Evolutionary conservation across 1,139 yeast species (phyloP), one percentile per base, ranked within the genome.

Genomic region (Suhomyces chickasaworum): DNA sequence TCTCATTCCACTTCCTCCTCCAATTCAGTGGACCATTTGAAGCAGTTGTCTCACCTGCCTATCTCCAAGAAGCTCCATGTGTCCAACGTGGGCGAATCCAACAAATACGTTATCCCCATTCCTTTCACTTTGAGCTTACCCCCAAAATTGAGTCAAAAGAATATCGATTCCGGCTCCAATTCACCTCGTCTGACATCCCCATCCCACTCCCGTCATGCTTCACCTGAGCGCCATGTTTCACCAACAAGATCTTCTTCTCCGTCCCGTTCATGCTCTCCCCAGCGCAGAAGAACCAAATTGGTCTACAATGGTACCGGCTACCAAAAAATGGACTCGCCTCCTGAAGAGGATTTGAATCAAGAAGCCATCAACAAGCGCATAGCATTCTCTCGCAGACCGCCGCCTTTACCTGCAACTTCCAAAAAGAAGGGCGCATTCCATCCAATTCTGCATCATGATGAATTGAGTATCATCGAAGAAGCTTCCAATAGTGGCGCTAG

Each of bases 391-490:
- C 61, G 60, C 22, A 53, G 60, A 3, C 53, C 42, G 7, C 49
- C 63, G 39, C 50, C 63, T 37, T 53, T 67, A 13, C 52, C 59
- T 1, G 41, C 53, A 1, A 48, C 50, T 3, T 51, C 46, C 37
- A 56, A 54, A 38, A 44, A 51, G 17, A 39, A 39, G 42, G 63
- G 59, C 44, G 48, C 50, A 0, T 48, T 52, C 27, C 59, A 56
- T 54, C 12, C 58, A 54, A 20, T 53, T 12, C 44, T 58, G 43
- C 47, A 53, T 3, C 50, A 51, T 2, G 77, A 73, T 52, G 76
- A 69, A 40, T 64, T 75, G 47, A 75, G 80, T 55, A 65, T 73
- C 13, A 74, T 75, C 31, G 78, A 74, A 53, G 80, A 75, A 50
- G 66, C 60, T 33, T 65, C 76, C 10, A 59, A 59, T 42, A 55